A percentile compares a stretch with the other conserved stretches of the same genome.
phyloP scores from a whole-genome alignment of 148 eudicot genomes.

The Dysphania ambrosioides region DNA sequence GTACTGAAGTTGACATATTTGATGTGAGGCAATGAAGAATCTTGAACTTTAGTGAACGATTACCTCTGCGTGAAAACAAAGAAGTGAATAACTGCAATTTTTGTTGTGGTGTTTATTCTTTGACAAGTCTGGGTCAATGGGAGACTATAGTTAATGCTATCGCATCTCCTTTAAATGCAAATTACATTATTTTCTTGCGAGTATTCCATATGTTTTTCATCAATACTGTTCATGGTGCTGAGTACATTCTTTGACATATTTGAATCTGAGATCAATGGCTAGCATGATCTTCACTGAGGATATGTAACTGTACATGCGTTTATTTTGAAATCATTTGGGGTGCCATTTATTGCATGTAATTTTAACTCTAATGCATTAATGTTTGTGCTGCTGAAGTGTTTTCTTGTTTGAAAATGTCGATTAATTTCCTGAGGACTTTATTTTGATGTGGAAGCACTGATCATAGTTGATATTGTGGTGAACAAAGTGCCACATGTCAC shows the following conservation, averaged over 20 bases:
- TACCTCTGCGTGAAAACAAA: neutral
- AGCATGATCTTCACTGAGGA: neutral
- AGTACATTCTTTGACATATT: too few relatives aligned
- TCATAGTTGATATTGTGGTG: neutral
- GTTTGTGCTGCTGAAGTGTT: neutral
- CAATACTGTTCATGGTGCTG: too few relatives aligned
- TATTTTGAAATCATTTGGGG: neutral
- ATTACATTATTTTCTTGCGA: neutral
- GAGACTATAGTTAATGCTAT: neutral
- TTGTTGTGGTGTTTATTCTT: too few relatives aligned
- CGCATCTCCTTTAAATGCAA: neutral
- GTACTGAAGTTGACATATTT: neutral
- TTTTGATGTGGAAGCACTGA: neutral
- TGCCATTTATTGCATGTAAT: conserved; percentile 7
- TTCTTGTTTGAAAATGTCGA: neutral
- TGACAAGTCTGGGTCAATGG: neutral
- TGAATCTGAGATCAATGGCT: too few relatives aligned
- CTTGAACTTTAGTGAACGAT: neutral
- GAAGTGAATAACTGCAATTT: too few relatives aligned
- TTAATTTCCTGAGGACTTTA: conserved; percentile 3
- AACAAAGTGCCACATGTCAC: neutral
- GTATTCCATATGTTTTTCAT: neutral
- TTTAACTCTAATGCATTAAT: neutral
- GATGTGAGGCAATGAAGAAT: neutral
- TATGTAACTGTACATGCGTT: neutral